Conservation (phyloP, 768 basidiomycete genomes). For the Panaeolus cyanescens region DNA sequence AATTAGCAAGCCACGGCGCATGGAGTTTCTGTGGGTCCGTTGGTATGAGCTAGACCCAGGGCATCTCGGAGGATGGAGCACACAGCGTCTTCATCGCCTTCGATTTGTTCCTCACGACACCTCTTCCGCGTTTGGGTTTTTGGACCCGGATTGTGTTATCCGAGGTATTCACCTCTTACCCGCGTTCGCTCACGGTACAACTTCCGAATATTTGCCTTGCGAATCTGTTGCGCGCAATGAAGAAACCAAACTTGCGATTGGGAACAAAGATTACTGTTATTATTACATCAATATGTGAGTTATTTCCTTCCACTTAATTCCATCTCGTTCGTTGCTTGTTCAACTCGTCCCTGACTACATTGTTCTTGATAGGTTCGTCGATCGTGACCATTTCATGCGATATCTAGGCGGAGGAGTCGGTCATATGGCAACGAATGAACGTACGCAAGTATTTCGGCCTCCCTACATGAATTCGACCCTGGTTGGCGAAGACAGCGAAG, state of each 20-base stretch:
- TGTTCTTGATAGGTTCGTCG: conserved; percentile 27
- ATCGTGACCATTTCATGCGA: conserved; percentile 35
- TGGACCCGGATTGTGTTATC: conserved; percentile 41
- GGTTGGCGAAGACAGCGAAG: conserved; percentile 4
- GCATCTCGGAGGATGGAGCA: too few relatives aligned
- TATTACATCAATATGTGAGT: conserved; percentile 38
- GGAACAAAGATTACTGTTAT: conserved; percentile 30
- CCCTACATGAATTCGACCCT: conserved; percentile 6
- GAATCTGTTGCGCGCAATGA: conserved; percentile 15
- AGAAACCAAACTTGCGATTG: too few relatives aligned
- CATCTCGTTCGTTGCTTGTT: conserved; percentile 3
- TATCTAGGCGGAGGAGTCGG: too few relatives aligned
- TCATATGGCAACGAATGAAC: conserved; percentile 28
- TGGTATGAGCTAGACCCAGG: too few relatives aligned
- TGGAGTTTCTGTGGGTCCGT: too few relatives aligned
- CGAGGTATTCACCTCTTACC: conserved; percentile 39
- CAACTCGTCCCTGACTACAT: too few relatives aligned
- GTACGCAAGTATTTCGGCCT: conserved; percentile 13
- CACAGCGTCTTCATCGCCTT: too few relatives aligned
- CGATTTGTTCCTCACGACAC: too few relatives aligned
- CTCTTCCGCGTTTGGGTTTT: conserved; percentile 40
- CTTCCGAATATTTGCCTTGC: conserved; percentile 7
- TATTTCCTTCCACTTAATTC: background rate
- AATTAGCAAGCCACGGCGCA: conserved; percentile 24
- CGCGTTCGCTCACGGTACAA: conserved; percentile 21